phyloP scores from a whole-genome alignment of 1,139 yeast species.

The Hyphopichia wangnamkhiaoensis region DNA sequence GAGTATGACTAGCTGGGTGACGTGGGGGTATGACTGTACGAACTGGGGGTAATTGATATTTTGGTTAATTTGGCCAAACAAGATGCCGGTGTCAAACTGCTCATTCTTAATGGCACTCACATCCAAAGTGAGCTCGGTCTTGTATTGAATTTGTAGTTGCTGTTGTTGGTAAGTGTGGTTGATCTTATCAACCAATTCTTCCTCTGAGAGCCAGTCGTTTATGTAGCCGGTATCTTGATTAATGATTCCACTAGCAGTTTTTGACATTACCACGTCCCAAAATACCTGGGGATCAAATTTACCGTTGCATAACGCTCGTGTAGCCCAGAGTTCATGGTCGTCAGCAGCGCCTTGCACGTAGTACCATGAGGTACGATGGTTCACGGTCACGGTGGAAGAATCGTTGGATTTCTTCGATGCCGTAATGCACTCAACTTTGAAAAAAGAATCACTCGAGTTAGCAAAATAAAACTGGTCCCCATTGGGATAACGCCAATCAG shows the following conservation, averaged over 20 bases:
- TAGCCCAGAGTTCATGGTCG: slow-evolving; percentile 88
- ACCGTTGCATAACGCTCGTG: slow-evolving; percentile 34
- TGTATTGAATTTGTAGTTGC: not conserved
- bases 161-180: slow-evolving; percentile 10
- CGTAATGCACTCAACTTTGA: slow-evolving; percentile 52
- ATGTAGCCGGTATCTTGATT: slow-evolving; percentile 23
- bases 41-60: slow-evolving; percentile 15
- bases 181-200: slow-evolving; percentile 17
- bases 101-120: slow-evolving; percentile 12
- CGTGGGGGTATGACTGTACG: slow-evolving; percentile 11
- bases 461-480: slow-evolving; percentile 1
- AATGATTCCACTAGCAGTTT: slow-evolving; percentile 16
- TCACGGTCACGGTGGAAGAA: slow-evolving; percentile 23
- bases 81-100: slow-evolving; percentile 24
- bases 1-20: slow-evolving; percentile 23
- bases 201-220: slow-evolving; percentile 36
- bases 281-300: slow-evolving; percentile 53
- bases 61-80: slow-evolving; percentile 28
- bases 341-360: slow-evolving; percentile 94
- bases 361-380: slow-evolving; percentile 20
- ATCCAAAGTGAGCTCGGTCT: slow-evolving; percentile 6
- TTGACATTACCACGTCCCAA: slow-evolving; percentile 43
- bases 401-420: slow-evolving; percentile 52
- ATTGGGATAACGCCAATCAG: slow-evolving; percentile 73
- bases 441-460: too few species aligned